Evolutionary conservation across 495 filamentous ascomycete species (phyloP), one percentile per base, ranked within the genome.

Genomic region (Hyaloscypha finlandica): DNA sequence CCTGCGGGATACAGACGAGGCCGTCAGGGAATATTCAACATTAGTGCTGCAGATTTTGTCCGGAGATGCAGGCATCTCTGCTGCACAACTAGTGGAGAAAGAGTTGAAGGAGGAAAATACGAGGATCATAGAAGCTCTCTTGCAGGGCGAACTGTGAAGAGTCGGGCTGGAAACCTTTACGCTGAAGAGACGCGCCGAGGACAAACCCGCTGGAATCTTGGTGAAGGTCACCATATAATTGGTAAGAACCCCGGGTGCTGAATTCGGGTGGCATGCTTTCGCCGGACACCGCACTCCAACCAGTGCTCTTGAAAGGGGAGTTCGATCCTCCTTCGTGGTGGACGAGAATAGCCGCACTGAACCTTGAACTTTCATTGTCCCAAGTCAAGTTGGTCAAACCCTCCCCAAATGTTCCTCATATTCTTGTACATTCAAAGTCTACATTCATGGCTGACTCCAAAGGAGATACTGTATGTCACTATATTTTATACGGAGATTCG

Each of bases 21-120:
- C 42, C 63, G 77, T 83, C 67, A 77, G 72, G 64, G 83, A 81
- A 80, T 86, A 72, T 70, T 80, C 71, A 62, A 78, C 77, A 64
- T 75, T 74, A 65, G 76, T 78, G 66, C 72, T 78, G 37, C 74
- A 77, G 57, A 67, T 82, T 29, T 62, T 83, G 9, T 59, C 59
- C 20, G 60, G 63, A 20, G 70, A 72, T 51, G 37, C 30, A 8
- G 67, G 58, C 3, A 29, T 56, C 6, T 59, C 61, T 42, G 69
- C 29, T 6, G 45, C 22, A n/a, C 45, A 71, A 22, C 2, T 63
- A 12, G 52, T 75, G 12, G 57, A 70, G 42, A 62, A 59, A 30
- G 73, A 75, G 42, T 29, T 71, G 22, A 54, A 9, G 2, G 64
- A 70, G 29, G 70, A 71, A 56, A 73, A 69, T 66, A 54, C 61